Base-by-base conservation (phyloP, 306 rosid genomes). In the Delonix regia region DNA sequence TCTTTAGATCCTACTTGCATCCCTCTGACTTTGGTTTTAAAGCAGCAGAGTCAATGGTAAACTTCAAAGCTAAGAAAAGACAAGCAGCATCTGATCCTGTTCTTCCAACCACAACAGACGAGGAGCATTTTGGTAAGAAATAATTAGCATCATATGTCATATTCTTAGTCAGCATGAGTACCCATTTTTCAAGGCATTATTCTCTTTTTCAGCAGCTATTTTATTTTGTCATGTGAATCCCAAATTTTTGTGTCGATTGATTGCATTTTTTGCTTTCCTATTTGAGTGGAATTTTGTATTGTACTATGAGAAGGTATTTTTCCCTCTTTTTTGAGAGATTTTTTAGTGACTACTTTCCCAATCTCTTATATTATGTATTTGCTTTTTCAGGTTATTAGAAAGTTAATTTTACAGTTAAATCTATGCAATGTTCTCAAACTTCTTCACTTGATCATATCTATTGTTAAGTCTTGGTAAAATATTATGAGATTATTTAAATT, bases 351-450 rank as follows among this genome's bases (percentile, higher is more conserved):
- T 44, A 19, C 9, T 9, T n/a, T n/a, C n/a, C n/a, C n/a, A n/a
- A 6, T n/a, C 41, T 10, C 33, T 53, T 48, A 8, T 51, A 27
- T 79, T 45, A 24, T 48, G 24, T 30, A 73, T 49, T 28, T 86
- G 44, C 55, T 53, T 73, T 80, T 69, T 69, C 82, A 91, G 97
- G 91, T 89, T 79, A 86, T 91, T 63, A 79, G 82, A 18, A 91
- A 86, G 78, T 88, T 92, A 4, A 76, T 91, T 72, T 82, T 88
- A 22, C 78, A 74, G 39, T 73, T 91, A 81, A 86, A 73, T 74
- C 87, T 86, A n/a, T 84, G 89, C n/a, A 86, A 88, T 73, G 82
- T 86, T 65, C 74, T 88, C 81, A 88, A 89, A 88, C 89, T 89
- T 74, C 80, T 91, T 55, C 81, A 82, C 10, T 80, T 86, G 59